phyloP scores from a whole-genome alignment of 164 flowering plant species.

The Echeveria elegans region DNA sequence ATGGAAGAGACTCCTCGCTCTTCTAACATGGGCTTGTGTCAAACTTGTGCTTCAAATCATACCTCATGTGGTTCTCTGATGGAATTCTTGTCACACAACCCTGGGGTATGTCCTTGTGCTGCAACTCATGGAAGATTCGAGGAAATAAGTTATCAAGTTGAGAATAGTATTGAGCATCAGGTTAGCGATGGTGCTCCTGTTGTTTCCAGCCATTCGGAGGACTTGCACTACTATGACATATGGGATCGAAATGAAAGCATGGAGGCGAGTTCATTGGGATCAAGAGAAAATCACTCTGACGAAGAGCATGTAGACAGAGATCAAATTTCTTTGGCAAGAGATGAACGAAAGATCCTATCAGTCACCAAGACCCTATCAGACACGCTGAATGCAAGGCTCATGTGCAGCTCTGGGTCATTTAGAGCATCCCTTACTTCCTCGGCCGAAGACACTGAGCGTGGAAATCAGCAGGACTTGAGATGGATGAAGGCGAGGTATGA shows the following conservation, averaged over 20 bases:
- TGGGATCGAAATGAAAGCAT: conserved; percentile 35
- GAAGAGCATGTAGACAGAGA: conserved; percentile 22
- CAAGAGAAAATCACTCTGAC: conserved; percentile 31
- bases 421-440: neutral
- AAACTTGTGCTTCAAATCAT: conserved; percentile 33
- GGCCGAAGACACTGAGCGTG: conserved; percentile 16
- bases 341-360: conserved; percentile 8
- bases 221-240: conserved; percentile 23
- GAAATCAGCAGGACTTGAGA: conserved; percentile 25
- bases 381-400: neutral
- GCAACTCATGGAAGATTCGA: conserved; percentile 75
- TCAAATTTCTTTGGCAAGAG: conserved; percentile 2
- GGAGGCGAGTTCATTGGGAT: conserved; percentile 38
- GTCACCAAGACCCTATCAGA: conserved; percentile 1
- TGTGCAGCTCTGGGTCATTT: conserved; percentile 12
- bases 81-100: conserved; percentile 24
- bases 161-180: conserved; percentile 37
- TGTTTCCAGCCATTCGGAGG: conserved; percentile 20
- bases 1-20: conserved; percentile 31
- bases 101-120: conserved; percentile 38
- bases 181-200: conserved; percentile 24
- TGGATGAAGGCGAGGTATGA: conserved; percentile 34
- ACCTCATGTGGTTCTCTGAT: conserved; percentile 42
- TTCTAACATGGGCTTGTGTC: conserved; percentile 21
- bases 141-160: conserved; percentile 57